Conservation (phyloP, 192 early-diverging fungal species). For the Podila epicladia region DNA sequence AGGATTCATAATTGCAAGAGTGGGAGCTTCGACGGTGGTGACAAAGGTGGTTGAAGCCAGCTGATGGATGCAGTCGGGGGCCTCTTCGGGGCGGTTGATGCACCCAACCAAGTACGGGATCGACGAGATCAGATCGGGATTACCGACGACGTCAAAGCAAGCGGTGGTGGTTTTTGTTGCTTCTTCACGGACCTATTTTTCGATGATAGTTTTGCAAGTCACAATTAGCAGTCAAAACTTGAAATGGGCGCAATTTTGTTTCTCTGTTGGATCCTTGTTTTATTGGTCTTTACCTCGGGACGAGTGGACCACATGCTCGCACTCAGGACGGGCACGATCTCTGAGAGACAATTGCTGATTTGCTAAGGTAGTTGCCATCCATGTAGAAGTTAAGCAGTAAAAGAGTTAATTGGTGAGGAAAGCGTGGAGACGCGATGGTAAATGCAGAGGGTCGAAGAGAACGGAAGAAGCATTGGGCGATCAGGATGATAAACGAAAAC, state of each 20-base stretch:
- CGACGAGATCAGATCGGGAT: constrained; percentile 79
- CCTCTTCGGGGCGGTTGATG: constrained; percentile 79
- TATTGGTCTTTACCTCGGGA: constrained; percentile 60
- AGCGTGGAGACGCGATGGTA: not conserved
- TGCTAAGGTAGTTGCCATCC: constrained; percentile 11
- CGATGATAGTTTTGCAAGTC: not conserved
- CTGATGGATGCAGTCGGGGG: constrained; percentile 77
- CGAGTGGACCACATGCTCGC: constrained; percentile 84
- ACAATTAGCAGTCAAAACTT: not conserved
- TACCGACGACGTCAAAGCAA: constrained; percentile 71
- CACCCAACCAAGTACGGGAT: constrained; percentile 72
- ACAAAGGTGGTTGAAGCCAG: constrained; percentile 82
- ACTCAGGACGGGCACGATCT: constrained; percentile 74
- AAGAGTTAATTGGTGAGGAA: not conserved
- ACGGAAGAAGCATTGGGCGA: not conserved
- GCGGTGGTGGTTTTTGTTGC: constrained; percentile 71
- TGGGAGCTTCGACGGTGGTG: constrained; percentile 73
- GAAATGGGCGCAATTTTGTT: not conserved
- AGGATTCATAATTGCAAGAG: constrained; percentile 81
- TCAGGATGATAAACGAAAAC: not conserved
- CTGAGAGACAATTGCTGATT: constrained; percentile 55
- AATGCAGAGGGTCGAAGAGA: not conserved
- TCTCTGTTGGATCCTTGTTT: not conserved
- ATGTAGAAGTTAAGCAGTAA: not conserved
- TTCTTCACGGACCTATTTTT: constrained; percentile 21